Conservation (phyloP, 139 green algal species). For the Haematococcus lacustris region DNA sequence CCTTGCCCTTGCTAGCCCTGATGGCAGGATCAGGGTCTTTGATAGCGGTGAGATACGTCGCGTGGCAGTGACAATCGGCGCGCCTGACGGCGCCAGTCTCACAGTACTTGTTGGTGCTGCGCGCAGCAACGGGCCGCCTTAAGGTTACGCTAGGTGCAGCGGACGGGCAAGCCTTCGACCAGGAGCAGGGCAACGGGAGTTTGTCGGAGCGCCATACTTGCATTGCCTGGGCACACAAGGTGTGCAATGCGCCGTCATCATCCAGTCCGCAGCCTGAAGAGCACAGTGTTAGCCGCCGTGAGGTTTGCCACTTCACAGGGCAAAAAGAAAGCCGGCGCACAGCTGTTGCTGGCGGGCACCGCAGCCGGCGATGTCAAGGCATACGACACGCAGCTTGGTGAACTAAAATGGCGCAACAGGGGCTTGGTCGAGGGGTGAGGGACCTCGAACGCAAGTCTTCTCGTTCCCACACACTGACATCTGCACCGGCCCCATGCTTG, state of each 20-base stretch:
- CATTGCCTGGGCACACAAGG: conserved; percentile 19
- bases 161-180: neutral
- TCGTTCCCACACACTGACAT: neutral
- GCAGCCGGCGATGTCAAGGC: conserved; percentile 43
- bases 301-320: neutral
- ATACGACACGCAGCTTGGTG: conserved; percentile 43
- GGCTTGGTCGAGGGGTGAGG: conserved; percentile 52
- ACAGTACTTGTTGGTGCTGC: neutral
- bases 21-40: neutral
- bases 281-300: neutral
- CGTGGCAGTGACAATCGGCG: too few species aligned
- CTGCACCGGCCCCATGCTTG: neutral
- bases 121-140: conserved; percentile 20
- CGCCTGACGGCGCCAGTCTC: neutral
- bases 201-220: conserved; percentile 26
- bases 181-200: conserved; percentile 14
- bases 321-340: conserved; percentile 4
- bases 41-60: too few species aligned
- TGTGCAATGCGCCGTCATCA: neutral
- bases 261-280: neutral
- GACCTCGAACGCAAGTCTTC: neutral
- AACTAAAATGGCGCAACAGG: conserved; percentile 39
- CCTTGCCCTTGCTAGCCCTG: neutral
- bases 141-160: conserved; percentile 5
- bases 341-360: conserved; percentile 39